Conservation (phyloP, 2,329 filamentous ascomycete species). For the Fusarium secorum region DNA sequence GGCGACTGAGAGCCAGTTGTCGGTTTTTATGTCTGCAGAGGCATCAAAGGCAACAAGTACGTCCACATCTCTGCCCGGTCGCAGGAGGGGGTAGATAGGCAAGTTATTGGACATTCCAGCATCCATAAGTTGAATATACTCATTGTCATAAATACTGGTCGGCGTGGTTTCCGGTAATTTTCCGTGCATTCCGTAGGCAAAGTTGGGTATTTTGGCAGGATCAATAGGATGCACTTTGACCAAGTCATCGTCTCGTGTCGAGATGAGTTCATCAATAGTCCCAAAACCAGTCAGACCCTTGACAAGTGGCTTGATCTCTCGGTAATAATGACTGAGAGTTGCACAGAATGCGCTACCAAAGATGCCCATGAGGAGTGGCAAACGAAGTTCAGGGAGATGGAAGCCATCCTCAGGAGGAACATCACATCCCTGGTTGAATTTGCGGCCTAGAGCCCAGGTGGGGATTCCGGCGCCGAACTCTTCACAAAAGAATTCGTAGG, state of each 20-base stretch:
- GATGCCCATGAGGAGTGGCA: constrained; percentile 89
- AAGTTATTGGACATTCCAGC: constrained; percentile 99
- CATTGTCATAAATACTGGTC: constrained; percentile 72
- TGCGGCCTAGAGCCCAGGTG: constrained; percentile 89
- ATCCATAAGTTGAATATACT: constrained; percentile 89
- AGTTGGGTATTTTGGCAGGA: constrained; percentile 90
- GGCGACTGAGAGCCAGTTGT: constrained; percentile 95
- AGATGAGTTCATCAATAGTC: constrained; percentile 81
- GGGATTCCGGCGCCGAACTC: constrained; percentile 92
- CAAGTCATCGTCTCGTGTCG: constrained; percentile 82
- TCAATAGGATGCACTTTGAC: constrained; percentile 95
- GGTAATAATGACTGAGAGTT: constrained; percentile 94
- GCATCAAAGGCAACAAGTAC: constrained; percentile 93
- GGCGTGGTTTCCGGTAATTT: constrained; percentile 80
- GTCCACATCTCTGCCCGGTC: constrained; percentile 87
- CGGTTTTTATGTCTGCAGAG: constrained; percentile 88
- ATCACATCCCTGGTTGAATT: constrained; percentile 73
- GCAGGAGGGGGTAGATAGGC: constrained; percentile 91
- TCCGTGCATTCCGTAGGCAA: constrained; percentile 79
- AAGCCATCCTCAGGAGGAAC: constrained; percentile 66
- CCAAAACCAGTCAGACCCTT: constrained; percentile 77
- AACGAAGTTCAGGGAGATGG: constrained; percentile 81
- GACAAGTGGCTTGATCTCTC: constrained; percentile 85
- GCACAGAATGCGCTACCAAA: constrained; percentile 98
- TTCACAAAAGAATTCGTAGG: constrained; percentile 95